Conservation (phyloP, 163 green algal genomes). For the Scenedesmus sp. region DNA sequence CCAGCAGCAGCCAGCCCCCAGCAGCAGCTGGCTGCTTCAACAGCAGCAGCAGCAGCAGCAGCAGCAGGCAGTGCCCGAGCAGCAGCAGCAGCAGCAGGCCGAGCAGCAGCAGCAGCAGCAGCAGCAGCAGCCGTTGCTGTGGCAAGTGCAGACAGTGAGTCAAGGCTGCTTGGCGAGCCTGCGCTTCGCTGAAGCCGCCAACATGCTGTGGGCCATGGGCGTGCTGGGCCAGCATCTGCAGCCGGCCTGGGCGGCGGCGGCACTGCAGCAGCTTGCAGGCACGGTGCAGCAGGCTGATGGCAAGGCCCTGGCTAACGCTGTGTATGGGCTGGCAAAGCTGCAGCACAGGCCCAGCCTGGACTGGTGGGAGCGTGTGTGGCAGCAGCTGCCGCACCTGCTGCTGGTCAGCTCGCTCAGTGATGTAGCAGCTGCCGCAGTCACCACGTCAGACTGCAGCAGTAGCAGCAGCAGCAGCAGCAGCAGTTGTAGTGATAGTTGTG, state of each 20-base stretch:
- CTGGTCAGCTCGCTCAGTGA: not conserved
- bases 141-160: not conserved
- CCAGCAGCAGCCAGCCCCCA: not conserved
- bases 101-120: not conserved
- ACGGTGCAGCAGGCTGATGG: slow-evolving; percentile 17
- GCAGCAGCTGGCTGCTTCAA: not conserved
- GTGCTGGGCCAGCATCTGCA: slow-evolving; percentile 1
- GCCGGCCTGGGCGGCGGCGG: not conserved
- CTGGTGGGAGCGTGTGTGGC: slow-evolving; percentile 33
- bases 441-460: not conserved
- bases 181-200: slow-evolving; percentile 28
- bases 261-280: not conserved
- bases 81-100: slow-evolving; percentile 4
- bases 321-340: slow-evolving; percentile 11
- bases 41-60: slow-evolving; percentile 31
- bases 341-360: not conserved
- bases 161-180: not conserved
- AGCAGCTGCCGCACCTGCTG: slow-evolving; percentile 28
- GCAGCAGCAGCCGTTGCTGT: not conserved
- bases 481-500: not conserved
- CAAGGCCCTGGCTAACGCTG: slow-evolving; percentile 21
- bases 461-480: slow-evolving; percentile 14
- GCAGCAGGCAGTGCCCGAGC: not conserved
- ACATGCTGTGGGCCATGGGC: slow-evolving; percentile 37
- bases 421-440: not conserved